Base-by-base conservation (phyloP, 2,329 filamentous ascomycete species). In the Thelonectria discophora region DNA sequence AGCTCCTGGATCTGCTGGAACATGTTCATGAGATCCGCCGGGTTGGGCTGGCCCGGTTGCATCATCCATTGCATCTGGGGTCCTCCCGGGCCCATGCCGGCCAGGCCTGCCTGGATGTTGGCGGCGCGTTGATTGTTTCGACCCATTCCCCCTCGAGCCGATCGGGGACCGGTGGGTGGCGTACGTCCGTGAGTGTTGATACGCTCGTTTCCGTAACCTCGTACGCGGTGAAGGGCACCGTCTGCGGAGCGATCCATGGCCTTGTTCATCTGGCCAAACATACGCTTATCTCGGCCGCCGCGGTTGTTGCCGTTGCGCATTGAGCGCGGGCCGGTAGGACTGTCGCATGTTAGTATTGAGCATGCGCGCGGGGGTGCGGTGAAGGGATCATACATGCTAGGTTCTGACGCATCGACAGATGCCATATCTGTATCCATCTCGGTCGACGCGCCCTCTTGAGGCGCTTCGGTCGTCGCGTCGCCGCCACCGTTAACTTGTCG, bases 321-420 rank as follows among this genome's bases (percentile, higher is more conserved):
- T 34, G 94, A 93, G 76, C 94, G 95, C 17, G 95, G 95, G 58
- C 94, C 95, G 53, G 93, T 98, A 10, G 95, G 95, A 73, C 94
- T 97, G 72, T 61, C 24, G 7, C 9, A 42, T 58, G 79, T 86
- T 77, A 86, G 81, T 73, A 67, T 60, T 52, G 17, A 18, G n/a
- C 10, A 34, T 18, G 20, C 20, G 20, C 20, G 24, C 10, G 15
- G 17, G 12, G 10, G 15, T 27, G 15, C 7, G 21, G 24, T 13
- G 13, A 3, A 15, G 52, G 53, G 59, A 21, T 47, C 88, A 72
- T 86, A 90, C 85, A 82, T 86, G 75, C 86, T 87, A 40, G 86
- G 66, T 66, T 86, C 83, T 54, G 79, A 74, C 27, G 72, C 66
- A 55, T 81, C 78, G 60, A 82, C 75, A 13, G 90, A 85, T 50